Evolutionary conservation across 768 basidiomycete genomes (phyloP).

Genomic region (Termitomyces eurrhizus): DNA sequence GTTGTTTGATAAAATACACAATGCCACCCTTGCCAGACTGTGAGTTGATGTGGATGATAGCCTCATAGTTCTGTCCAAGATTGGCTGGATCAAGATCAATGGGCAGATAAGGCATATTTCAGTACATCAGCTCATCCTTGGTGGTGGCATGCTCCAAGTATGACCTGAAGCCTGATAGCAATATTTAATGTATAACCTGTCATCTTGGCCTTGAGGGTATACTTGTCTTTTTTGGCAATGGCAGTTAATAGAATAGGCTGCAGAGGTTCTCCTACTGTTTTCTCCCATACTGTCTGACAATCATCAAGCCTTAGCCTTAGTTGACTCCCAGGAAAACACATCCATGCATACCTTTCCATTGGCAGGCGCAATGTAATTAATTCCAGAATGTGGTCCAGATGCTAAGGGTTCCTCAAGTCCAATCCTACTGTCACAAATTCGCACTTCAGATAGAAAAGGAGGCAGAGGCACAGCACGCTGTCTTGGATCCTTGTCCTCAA

Average conservation of each 20-base stretch:
- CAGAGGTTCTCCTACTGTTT: constrained; percentile 49
- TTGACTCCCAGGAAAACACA: neutral
- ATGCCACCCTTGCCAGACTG: too few species aligned
- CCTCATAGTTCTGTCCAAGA: too few species aligned
- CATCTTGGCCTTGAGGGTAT: constrained; percentile 39
- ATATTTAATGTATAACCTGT: constrained; percentile 35
- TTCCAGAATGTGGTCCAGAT: constrained; percentile 24
- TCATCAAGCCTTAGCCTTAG: neutral
- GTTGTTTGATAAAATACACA: too few species aligned
- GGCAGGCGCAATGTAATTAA: constrained; percentile 38
- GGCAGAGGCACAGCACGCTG: constrained; percentile 11
- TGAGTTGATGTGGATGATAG: too few species aligned
- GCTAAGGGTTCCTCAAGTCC: constrained; percentile 3
- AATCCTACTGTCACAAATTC: constrained; percentile 7
- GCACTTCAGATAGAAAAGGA: constrained; percentile 16
- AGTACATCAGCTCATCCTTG: too few species aligned
- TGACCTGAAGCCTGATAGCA: constrained; percentile 60
- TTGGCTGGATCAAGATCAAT: too few species aligned
- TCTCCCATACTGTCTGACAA: constrained; percentile 19
- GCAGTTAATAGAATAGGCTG: constrained; percentile 50
- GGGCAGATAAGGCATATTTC: too few species aligned
- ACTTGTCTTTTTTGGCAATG: constrained; percentile 40
- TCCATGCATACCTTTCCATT: constrained; percentile 24
- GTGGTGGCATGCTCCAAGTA: constrained; percentile 61
- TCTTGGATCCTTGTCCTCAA: constrained; percentile 4